phyloP scores from a whole-genome alignment of 1,139 yeast species.

The Arxiozyma slooffiae region DNA sequence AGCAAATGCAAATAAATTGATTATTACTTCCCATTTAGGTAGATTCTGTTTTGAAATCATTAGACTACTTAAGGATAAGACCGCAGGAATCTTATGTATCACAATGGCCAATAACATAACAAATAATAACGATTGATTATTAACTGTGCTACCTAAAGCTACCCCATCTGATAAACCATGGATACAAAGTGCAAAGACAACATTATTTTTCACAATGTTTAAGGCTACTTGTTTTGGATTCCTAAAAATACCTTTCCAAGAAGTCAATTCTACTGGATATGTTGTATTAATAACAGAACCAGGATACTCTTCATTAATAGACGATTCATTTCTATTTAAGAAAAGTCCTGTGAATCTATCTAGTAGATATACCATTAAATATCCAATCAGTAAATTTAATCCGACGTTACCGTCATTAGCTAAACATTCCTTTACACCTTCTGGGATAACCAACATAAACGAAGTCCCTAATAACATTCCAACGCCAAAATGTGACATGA shows the following conservation, averaged over 20 bases:
- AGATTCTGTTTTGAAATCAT: conserved; percentile 28
- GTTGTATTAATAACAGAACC: neutral
- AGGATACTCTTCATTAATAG: neutral
- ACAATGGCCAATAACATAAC: conserved; percentile 45
- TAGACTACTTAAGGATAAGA: conserved; percentile 43
- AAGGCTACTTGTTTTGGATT: conserved; percentile 16
- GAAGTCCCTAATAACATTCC: conserved; percentile 52
- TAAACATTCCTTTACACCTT: conserved; percentile 41
- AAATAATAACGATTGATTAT: conserved; percentile 36
- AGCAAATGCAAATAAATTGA: conserved; percentile 28
- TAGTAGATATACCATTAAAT: conserved; percentile 23
- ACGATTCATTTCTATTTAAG: neutral
- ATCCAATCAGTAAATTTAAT: conserved; percentile 25
- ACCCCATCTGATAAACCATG: conserved; percentile 59
- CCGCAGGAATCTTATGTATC: conserved; percentile 56
- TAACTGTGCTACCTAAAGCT: conserved; percentile 48
- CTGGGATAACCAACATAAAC: conserved; percentile 48
- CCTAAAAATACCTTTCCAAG: conserved; percentile 15
- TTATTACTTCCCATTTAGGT: conserved; percentile 22
- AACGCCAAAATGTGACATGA: conserved; percentile 41
- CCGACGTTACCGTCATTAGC: conserved; percentile 30
- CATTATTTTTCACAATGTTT: conserved; percentile 30
- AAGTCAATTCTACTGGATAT: neutral
- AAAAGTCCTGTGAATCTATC: conserved; percentile 20
- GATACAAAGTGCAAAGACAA: conserved; percentile 47